Evolutionary conservation across 345 rosid genomes (phyloP).

Genomic region (Moringa oleifera): DNA sequence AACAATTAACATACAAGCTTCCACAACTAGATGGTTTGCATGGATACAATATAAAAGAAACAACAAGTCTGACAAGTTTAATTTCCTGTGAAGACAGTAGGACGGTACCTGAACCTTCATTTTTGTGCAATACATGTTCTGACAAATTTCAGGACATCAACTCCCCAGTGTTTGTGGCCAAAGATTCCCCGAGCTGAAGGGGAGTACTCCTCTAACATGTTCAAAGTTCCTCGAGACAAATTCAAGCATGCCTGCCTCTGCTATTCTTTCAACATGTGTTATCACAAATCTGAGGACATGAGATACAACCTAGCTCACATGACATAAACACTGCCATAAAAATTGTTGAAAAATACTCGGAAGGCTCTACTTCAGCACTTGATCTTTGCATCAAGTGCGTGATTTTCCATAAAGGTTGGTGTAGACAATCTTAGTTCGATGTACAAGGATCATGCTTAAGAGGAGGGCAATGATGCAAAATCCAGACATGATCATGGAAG

Average conservation of each 20-base stretch:
- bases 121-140: no score
- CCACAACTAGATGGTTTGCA: conserved; percentile 3
- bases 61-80: no score
- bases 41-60: no score
- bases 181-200: no score
- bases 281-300: conserved; percentile 3
- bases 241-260: background rate
- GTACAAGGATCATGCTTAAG: conserved; percentile 86
- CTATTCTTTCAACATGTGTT: background rate
- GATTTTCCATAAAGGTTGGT: conserved; percentile 76
- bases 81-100: no score
- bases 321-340: background rate
- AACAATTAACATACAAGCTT: conserved; percentile 6
- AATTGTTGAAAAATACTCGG: background rate
- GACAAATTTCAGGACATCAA: no score
- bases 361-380: background rate
- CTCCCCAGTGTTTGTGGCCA: no score
- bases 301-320: background rate
- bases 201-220: no score
- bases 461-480: conserved; percentile 63
- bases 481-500: conserved; percentile 91
- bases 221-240: no score
- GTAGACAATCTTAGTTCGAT: conserved; percentile 78
- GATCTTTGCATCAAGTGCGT: conserved; percentile 30
- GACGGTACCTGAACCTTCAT: no score